Evolutionary conservation across 495 filamentous ascomycete genomes (phyloP), one percentile per base, ranked within the genome.

Genomic region (Endocarpon pusillum): DNA sequence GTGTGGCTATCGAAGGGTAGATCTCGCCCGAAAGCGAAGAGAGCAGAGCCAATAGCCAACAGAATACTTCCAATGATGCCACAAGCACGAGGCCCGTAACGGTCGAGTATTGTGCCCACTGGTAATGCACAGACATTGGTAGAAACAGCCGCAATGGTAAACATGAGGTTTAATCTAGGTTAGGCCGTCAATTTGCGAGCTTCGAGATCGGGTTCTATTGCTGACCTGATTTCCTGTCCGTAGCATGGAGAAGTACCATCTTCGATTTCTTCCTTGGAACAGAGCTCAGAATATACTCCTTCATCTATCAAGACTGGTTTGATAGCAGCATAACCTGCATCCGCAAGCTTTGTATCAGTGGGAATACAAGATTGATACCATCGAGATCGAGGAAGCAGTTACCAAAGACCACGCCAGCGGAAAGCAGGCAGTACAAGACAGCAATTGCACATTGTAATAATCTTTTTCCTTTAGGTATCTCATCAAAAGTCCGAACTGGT

Each of bases 91-190:
- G 85, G 85, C 1, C 85, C 86, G 45, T 71, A 91, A 31, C 69
- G 66, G 47, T 94, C 85, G 3, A 93, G 62, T 26, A 93, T 78
- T 1, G 83, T 81, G 23, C 85, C 85, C 3, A 92, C 71, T 9
- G 84, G 82, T 2, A 92, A 61, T 6, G 84, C 85, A 12, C 71
- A 75, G 12, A 87, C 76, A 49, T 78, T 78, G 22, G 85, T 92
- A 3, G 68, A 75, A 12, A 92, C 85, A 10, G 82, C 84, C n/a
- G 83, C 84, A 22, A 81, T 65, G 20, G 84, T 93, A 61, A 94
- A 92, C 85, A 94, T 92, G 38, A 92, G 54, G 51, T 94, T 94
- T 31, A 92, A 63, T 31, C 61, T 62, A 29, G n/a, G n/a, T n/a
- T n/a, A n/a, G n/a, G n/a, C n/a, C 6, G 2, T 3, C 14, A 36